Evolutionary conservation across 2,329 filamentous ascomycete species (phyloP).

Genomic region (Paecilomyces formosus): DNA sequence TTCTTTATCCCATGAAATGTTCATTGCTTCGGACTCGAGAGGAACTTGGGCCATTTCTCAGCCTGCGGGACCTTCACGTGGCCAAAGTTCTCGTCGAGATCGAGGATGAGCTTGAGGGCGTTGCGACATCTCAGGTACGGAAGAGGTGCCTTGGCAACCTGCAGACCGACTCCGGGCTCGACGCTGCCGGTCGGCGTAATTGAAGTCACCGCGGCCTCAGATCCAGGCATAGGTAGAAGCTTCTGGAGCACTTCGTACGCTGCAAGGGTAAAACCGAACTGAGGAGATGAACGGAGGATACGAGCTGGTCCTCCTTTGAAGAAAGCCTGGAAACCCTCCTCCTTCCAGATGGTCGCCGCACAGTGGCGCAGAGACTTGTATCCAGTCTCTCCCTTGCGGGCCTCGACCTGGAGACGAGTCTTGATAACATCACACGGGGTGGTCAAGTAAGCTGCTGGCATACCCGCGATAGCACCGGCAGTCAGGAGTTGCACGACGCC

Average conservation of each 20-base stretch:
- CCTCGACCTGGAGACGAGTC: slow-evolving; percentile 94
- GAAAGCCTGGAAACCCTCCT: slow-evolving; percentile 93
- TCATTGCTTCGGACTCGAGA: slow-evolving; percentile 23
- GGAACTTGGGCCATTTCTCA: slow-evolving; percentile 30
- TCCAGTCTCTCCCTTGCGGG: slow-evolving; percentile 82
- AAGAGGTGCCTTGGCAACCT: slow-evolving; percentile 56
- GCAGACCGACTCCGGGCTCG: slow-evolving; percentile 57
- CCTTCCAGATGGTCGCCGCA: slow-evolving; percentile 72
- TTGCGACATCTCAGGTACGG: slow-evolving; percentile 72
- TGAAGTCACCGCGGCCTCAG: slow-evolving; percentile 37
- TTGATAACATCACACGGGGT: slow-evolving; percentile 99
- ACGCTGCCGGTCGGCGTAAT: slow-evolving; percentile 52
- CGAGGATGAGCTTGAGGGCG: slow-evolving; percentile 89
- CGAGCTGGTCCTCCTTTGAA: slow-evolving; percentile 97
- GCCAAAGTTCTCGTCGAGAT: slow-evolving; percentile 90
- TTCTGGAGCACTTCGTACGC: slow-evolving; percentile 89
- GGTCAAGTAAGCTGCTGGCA: slow-evolving; percentile 88
- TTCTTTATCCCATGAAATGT: not conserved
- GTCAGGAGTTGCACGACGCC: slow-evolving; percentile 85
- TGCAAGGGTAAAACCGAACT: slow-evolving; percentile 96
- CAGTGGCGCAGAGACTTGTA: slow-evolving; percentile 86
- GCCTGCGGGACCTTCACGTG: slow-evolving; percentile 53
- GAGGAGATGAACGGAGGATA: slow-evolving; percentile 88
- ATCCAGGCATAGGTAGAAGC: slow-evolving; percentile 68
- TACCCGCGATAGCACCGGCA: slow-evolving; percentile 87